These are phyloP conservation scores for Scenedesmus sp. DNA, from an alignment of 163 green algal species.

Conservation along the genomic window DNA sequence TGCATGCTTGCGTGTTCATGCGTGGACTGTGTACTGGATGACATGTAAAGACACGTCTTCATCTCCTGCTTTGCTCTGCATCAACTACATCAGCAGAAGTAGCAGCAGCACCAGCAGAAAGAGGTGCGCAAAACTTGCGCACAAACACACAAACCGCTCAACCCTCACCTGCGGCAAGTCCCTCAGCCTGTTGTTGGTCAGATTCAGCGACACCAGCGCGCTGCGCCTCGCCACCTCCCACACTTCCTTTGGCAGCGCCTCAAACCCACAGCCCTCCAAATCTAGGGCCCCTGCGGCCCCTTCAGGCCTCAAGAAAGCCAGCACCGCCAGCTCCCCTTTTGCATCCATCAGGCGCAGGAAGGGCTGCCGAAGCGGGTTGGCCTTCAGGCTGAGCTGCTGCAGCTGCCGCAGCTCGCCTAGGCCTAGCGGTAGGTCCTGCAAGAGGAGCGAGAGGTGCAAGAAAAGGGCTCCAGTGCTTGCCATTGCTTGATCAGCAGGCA, in stretches of 20 bases:
- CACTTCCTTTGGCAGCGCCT: constrained; percentile 47
- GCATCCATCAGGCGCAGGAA: constrained; percentile 48
- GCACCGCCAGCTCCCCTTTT: constrained; percentile 57
- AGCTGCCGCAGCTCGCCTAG: constrained; percentile 60
- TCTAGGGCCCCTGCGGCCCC: constrained; percentile 54
- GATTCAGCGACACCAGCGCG: constrained; percentile 50
- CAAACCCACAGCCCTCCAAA: constrained; percentile 55
- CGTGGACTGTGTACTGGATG: neutral
- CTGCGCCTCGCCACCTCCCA: neutral
- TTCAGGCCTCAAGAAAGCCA: constrained; percentile 33
- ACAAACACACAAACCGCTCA: neutral
- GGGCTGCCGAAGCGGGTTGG: constrained; percentile 66
- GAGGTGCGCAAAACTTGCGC: neutral
- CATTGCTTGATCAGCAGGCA: neutral
- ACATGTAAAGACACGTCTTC: neutral
- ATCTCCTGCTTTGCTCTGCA: neutral
- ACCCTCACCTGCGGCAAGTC: constrained; percentile 10
- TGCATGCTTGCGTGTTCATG: neutral
- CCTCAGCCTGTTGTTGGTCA: constrained; percentile 62
- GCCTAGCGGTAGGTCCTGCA: constrained; percentile 49
- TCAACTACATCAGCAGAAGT: neutral
- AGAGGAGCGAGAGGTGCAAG: neutral
- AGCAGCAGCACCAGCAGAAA: neutral
- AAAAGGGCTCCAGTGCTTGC: neutral
- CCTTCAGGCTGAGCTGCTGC: constrained; percentile 50